phyloP scores from a whole-genome alignment of 2,329 filamentous ascomycete genomes.

The Penicillium sp. region DNA sequence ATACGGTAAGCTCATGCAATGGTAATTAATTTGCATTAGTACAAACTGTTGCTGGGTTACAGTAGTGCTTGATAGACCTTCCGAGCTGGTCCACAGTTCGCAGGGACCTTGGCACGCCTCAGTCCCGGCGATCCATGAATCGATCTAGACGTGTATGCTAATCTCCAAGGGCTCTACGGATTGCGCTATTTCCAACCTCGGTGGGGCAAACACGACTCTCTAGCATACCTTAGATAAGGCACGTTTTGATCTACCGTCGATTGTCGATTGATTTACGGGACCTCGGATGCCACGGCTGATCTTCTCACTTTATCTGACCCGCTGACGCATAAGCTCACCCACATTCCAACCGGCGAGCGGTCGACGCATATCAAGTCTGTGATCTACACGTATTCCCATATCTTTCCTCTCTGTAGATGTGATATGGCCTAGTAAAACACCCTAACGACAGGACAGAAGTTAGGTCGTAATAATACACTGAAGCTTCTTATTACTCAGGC shows the following conservation, averaged over 20 bases:
- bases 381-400: not conserved
- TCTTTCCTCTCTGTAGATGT: not conserved
- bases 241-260: not conserved
- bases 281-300: not conserved
- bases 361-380: not conserved
- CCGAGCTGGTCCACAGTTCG: not conserved
- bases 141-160: not conserved
- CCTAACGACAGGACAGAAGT: not conserved
- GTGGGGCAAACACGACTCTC: not conserved
- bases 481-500: not conserved
- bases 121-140: not conserved
- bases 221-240: not conserved
- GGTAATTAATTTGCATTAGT: not conserved
- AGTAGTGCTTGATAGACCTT: not conserved
- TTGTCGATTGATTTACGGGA: not conserved
- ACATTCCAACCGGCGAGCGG: not conserved
- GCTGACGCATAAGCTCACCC: not conserved
- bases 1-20: not conserved
- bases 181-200: not conserved
- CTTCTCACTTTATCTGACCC: not conserved
- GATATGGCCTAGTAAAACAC: not conserved
- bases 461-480: not conserved
- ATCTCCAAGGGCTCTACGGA: not conserved
- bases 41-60: not conserved
- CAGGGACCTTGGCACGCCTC: not conserved